Conservation (phyloP, 768 basidiomycete species). For the Lentinula edodes region DNA sequence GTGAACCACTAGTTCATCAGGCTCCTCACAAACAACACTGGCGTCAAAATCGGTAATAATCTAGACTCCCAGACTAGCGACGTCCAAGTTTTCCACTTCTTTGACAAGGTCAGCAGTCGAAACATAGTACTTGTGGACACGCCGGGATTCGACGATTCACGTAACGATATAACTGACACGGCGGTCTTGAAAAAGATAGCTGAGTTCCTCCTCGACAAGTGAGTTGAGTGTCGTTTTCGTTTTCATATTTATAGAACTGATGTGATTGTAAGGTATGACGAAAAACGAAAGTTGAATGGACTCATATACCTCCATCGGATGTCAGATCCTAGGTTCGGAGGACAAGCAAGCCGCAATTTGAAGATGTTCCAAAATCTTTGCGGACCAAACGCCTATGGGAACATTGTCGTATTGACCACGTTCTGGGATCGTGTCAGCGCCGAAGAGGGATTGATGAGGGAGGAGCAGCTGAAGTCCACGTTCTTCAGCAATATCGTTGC, state of each 20-base stretch:
- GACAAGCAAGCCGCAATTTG: constrained; percentile 33
- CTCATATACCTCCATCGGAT: constrained; percentile 39
- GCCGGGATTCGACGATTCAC: constrained; percentile 23
- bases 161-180: constrained; percentile 23
- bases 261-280: constrained; percentile 9
- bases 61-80: constrained; percentile 6
- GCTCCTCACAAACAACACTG: background rate
- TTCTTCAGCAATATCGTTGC: constrained; percentile 39
- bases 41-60: constrained; percentile 1
- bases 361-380: constrained; percentile 40
- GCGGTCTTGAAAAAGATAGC: constrained; percentile 30
- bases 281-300: constrained; percentile 22
- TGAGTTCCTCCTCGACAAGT: constrained; percentile 12
- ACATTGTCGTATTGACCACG: constrained; percentile 40
- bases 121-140: constrained; percentile 18
- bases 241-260: constrained; percentile 15
- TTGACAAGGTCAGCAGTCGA: constrained; percentile 12
- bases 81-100: background rate
- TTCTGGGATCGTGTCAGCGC: constrained; percentile 35
- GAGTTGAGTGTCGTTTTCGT: constrained; percentile 26
- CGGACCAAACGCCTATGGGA: constrained; percentile 35
- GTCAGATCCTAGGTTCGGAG: constrained; percentile 27
- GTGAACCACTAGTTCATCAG: constrained; percentile 6
- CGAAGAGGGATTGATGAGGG: constrained; percentile 25
- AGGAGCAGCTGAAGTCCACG: constrained; percentile 27